Conservation (phyloP, 2,329 filamentous ascomycete genomes). For the Exserohilum rostratum region DNA sequence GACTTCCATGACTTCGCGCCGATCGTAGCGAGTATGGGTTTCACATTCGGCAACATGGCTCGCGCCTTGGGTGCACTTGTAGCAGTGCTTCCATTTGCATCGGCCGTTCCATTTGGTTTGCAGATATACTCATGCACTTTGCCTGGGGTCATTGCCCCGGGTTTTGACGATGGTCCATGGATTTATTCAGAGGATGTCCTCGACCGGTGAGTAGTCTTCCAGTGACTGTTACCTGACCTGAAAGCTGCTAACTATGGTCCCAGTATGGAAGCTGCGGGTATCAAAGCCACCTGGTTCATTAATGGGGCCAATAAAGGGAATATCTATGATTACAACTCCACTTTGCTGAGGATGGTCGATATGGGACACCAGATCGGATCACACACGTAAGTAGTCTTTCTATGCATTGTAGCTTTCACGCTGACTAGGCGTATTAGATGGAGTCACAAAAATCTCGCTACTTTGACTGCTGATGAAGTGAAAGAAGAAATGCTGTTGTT, state of each 20-base stretch:
- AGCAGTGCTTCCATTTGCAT: not conserved
- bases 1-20: not conserved
- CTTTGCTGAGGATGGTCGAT: not conserved
- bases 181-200: constrained; percentile 1
- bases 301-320: constrained; percentile 3
- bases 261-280: constrained; percentile 1
- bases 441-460: constrained; percentile 53
- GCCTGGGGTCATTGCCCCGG: constrained; percentile 3
- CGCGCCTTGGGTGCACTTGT: not conserved
- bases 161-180: constrained; percentile 8
- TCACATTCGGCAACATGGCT: not conserved
- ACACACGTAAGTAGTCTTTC: constrained; percentile 1
- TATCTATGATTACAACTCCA: constrained; percentile 4
- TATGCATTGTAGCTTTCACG: not conserved
- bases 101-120: constrained; percentile 2
- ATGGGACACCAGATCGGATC: constrained; percentile 7
- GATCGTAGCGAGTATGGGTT: not conserved
- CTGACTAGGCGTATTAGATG: constrained; percentile 32
- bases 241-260: not conserved
- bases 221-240: not conserved
- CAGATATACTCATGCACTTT: constrained; percentile 3
- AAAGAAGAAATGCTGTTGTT: constrained; percentile 54
- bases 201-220: not conserved
- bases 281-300: constrained; percentile 9
- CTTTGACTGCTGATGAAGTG: constrained; percentile 47